These are phyloP conservation scores for Monosporascus ibericus DNA, from an alignment of 2,329 filamentous ascomycete genomes.

Conservation along the genomic window DNA sequence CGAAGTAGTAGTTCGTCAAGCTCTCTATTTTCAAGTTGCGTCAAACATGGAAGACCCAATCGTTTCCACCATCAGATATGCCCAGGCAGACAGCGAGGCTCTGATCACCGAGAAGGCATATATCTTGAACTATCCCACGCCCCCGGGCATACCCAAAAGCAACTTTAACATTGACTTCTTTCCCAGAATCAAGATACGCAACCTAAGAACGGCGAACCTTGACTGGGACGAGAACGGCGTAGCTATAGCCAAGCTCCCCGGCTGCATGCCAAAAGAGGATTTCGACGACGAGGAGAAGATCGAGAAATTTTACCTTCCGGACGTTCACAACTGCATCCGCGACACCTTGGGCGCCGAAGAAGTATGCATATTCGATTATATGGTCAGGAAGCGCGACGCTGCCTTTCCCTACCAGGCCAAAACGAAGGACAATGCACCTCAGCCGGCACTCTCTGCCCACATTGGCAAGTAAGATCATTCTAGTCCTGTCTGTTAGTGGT, in stretches of 20 bases:
- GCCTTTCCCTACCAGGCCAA: constrained; percentile 7
- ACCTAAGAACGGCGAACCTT: constrained; percentile 5
- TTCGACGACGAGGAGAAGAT: constrained; percentile 12
- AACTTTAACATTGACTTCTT: constrained; percentile 11
- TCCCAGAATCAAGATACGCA: constrained; percentile 8
- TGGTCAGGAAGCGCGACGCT: constrained; percentile 6
- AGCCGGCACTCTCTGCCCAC: constrained; percentile 9
- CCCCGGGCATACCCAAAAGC: constrained; percentile 9
- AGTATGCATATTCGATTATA: constrained; percentile 10
- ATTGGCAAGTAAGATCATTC: constrained; percentile 4
- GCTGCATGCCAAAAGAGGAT: constrained; percentile 1
- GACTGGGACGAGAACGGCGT: constrained; percentile 7
- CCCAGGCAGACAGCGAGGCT: constrained; percentile 2
- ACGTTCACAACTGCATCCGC: constrained; percentile 7
- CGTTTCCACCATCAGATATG: constrained; percentile 7
- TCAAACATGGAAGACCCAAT: neutral
- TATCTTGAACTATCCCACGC: constrained; percentile 12
- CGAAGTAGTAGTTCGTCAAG: neutral
- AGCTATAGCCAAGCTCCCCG: constrained; percentile 4
- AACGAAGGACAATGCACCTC: constrained; percentile 3
- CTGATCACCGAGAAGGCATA: constrained; percentile 9
- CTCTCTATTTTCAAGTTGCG: neutral
- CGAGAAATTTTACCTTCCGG: constrained; percentile 8
- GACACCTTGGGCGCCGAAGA: constrained; percentile 8
- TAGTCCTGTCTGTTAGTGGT: neutral